Base-by-base conservation (phyloP, 192 early-diverging fungal genomes). In the Linnemannia hyalina region DNA sequence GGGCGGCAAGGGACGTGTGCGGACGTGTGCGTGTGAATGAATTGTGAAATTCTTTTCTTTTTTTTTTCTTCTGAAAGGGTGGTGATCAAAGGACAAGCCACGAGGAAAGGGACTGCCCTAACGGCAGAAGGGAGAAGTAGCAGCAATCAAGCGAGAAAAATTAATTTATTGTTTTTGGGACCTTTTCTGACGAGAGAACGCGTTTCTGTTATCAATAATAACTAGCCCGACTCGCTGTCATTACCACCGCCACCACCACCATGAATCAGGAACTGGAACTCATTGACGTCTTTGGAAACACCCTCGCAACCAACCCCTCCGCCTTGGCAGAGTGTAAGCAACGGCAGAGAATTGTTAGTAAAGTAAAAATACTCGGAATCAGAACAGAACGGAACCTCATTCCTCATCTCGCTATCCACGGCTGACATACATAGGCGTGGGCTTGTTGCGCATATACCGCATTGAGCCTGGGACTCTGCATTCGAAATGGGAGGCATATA, bases 401-500 rank as follows among this genome's bases (percentile, higher is more conserved):
- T 85, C 40, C 23, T 80, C 72, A 65, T 70, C 42, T 77, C n/a
- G 26, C 10, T 26, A 9, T 29, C 40, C 6, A 40, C 10, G 49
- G 0, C 46, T 35, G 38, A 20, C 4, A 18, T 57, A 5, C 1
- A 36, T 80, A 86, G 84, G 76, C 54, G 15, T 81, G 22, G 54
- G 68, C 65, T 72, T 86, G 0, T 35, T 86, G 46, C 74, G 47
- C 36, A 86, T 86, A 36, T 86, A 80, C 35, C 75, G 72, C 4
- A 52, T 86, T 22, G 84, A 86, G 44, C 79, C 84, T 2, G 68
- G 78, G 54, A 55, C 80, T 6, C 74, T 86, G 18, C 80, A 86
- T 41, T 77, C 84, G 57, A 86, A 86, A 74, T 86, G 84, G 84
- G 84, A 86, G 68, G 84, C 79, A 3, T 86, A 78, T 35, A 80